Base-by-base conservation (phyloP, 352 stramenopile species). In the Phytophthora ohioensis region DNA sequence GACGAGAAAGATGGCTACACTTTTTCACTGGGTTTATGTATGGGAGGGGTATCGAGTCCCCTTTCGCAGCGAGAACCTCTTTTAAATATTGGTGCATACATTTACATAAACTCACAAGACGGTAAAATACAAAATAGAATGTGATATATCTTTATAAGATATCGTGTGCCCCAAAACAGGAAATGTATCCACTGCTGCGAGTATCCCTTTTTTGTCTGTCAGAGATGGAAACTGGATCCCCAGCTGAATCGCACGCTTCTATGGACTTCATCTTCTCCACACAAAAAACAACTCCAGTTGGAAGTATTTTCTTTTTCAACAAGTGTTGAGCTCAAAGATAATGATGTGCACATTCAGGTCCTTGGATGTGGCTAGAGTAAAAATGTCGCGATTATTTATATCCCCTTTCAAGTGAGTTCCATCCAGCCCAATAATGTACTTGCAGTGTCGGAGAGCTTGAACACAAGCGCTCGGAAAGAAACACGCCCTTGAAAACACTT, bases 271-370 rank as follows among this genome's bases (percentile, higher is more conserved):
- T n/a, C 12, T 3, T 12, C 10, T n/a, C 39, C 39, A 73, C 21
- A 27, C 1, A 27, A 17, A 42, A 79, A 79, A 55, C 58, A 75
- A 0, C 1, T 2, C 71, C 70, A 79, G 51, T 76, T 72, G 3
- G 79, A 51, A 15, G 63, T 67, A n/a, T 77, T 60, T 38, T 75
- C 67, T 0, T 62, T 21, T 15, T 31, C 52, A 7, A 74, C 59
- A 2, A 39, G 35, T 11, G 35, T 11, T 27, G 7, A 39, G 51
- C 0, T 15, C 58, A 11, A 77, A 70, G 0, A 45, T 13, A 2
- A 79, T 27, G 45, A 79, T 74, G 17, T 73, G 51, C 30, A 4
- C 47, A 56, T 71, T 57, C 51, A 39, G 67, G 34, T 82, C 75
- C 21, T 82, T 79, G 1, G 52, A 35, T 0, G 69, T 76, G 2